Evolutionary conservation across 306 rosid genomes (phyloP), one percentile per base, ranked within the genome.

Genomic region (Trichosanthes cucumerina): DNA sequence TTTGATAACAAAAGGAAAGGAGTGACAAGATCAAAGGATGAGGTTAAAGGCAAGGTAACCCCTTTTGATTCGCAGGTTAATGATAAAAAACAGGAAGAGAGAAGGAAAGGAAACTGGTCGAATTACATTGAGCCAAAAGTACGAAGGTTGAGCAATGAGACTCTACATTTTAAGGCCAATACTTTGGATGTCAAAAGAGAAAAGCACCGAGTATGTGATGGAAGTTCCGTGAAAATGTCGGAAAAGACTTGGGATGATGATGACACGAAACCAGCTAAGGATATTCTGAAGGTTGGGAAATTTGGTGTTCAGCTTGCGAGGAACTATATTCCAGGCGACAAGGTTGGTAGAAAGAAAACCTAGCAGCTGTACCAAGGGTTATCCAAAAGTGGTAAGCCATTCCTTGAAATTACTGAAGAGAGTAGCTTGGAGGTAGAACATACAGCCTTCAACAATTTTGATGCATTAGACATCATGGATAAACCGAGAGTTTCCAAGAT

Each of bases 381-480:
- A 79, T 85, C 78, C 26, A 76, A 82, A 84, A 81, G 87, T 19
- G 41, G 69, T 43, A 77, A 82, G 80, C 79, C 33, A 7, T 82
- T 71, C 69, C 36, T 59, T 75, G 70, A 79, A 78, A 79, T 80
- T 56, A 80, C 69, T 81, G 79, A 82, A 64, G 82, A 80, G 54
- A 87, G 87, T 11, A 75, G 65, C 56, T 77, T 84, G 82, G 87
- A 70, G 84, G 85, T 87, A 75, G 98, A 92, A 56, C 85, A 96
- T 84, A 93, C 88, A 15, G 98, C 98, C 56, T 92, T 95, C 74
- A 87, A 80, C 84, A 89, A 84, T 83, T 82, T 82, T 58, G 91
- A 88, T 66, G 96, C 87, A 78, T 82, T 44, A 16, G 79, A 82
- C 44, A 75, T 83, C 62, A 79, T 88, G 81, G 81, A 71, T 78